phyloP scores from a whole-genome alignment of 257 asterid genomes.

The Salvia rosmarinus region DNA sequence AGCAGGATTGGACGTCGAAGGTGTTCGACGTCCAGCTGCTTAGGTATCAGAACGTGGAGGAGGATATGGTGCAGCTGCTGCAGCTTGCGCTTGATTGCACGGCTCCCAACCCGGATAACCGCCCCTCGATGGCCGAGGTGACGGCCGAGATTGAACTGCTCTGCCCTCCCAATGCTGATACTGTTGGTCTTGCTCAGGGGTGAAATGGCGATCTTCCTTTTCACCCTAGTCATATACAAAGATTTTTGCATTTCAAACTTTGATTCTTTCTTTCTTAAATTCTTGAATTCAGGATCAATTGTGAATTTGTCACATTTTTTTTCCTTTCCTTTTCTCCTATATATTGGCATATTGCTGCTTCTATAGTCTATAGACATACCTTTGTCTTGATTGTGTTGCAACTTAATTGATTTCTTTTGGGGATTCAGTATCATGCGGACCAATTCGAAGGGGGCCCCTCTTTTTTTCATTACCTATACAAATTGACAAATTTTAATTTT shows the following conservation, averaged over 20 bases:
- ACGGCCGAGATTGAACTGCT: slow-evolving; percentile 40
- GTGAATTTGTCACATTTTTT: slow-evolving; percentile 13
- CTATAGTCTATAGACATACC: neutral
- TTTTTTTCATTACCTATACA: too few species aligned
- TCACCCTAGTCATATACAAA: neutral
- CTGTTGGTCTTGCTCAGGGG: slow-evolving; percentile 17
- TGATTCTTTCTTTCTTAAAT: slow-evolving; percentile 2
- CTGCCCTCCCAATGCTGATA: slow-evolving; percentile 29
- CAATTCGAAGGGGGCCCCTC: neutral
- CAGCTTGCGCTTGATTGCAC: slow-evolving; percentile 53
- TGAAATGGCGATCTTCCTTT: neutral
- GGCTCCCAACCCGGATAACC: slow-evolving; percentile 43
- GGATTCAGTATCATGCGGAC: neutral
- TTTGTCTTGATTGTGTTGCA: slow-evolving; percentile 14
- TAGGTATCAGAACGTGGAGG: slow-evolving; percentile 46
- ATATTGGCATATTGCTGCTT: neutral
- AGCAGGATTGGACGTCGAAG: slow-evolving; percentile 47
- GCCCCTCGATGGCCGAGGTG: slow-evolving; percentile 51
- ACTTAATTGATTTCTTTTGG: slow-evolving; percentile 10
- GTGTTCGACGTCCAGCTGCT: slow-evolving; percentile 51
- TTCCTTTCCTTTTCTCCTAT: neutral
- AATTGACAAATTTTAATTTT: neutral
- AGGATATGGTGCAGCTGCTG: slow-evolving; percentile 53
- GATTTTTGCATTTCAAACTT: neutral
- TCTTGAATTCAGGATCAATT: slow-evolving; percentile 38